Evolutionary conservation across 2,329 filamentous ascomycete genomes (phyloP).

Genomic region (Acephala macrosclerotiorum): DNA sequence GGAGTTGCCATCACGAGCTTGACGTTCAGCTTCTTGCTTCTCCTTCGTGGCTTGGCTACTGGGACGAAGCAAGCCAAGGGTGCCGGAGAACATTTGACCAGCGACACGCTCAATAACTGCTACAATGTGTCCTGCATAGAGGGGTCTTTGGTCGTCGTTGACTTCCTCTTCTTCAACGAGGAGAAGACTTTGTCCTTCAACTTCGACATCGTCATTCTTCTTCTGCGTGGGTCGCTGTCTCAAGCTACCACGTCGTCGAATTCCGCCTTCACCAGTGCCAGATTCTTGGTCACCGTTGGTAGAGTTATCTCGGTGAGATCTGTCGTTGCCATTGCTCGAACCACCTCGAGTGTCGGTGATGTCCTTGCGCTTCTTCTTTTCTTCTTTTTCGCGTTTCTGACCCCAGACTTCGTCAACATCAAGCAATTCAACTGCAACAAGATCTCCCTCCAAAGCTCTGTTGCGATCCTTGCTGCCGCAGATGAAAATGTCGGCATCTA

Average conservation of each 20-base stretch:
- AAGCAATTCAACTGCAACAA: conserved; percentile 93
- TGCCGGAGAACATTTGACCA: conserved; percentile 99
- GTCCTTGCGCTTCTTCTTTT: conserved; percentile 99
- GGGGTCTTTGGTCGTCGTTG: conserved; percentile 95
- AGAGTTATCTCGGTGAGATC: conserved; percentile 59
- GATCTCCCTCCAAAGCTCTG: conserved; percentile 92
- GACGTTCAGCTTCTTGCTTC: conserved; percentile 97
- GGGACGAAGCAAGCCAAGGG: conserved; percentile 89
- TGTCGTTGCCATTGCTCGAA: conserved; percentile 74
- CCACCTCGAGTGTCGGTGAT: conserved; percentile 90
- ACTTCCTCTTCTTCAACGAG: conserved; percentile 99
- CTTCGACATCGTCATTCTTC: conserved; percentile 99
- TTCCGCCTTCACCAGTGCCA: conserved; percentile 76
- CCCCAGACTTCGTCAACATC: conserved; percentile 99
- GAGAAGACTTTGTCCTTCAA: conserved; percentile 95
- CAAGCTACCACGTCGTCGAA: conserved; percentile 92
- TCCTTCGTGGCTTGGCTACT: conserved; percentile 99
- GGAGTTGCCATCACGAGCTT: conserved; percentile 82
- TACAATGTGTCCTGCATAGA: conserved; percentile 96
- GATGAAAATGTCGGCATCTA: conserved; percentile 99
- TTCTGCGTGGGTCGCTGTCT: conserved; percentile 97
- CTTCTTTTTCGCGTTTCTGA: conserved; percentile 98
- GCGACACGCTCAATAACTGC: conserved; percentile 97
- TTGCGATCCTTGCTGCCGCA: conserved; percentile 99
- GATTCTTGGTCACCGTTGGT: conserved; percentile 68